A percentile compares a stretch with the other conserved stretches of the same genome.
Conservation (phyloP, 164 flowering plant genomes). For the Umbellularia californica region DNA sequence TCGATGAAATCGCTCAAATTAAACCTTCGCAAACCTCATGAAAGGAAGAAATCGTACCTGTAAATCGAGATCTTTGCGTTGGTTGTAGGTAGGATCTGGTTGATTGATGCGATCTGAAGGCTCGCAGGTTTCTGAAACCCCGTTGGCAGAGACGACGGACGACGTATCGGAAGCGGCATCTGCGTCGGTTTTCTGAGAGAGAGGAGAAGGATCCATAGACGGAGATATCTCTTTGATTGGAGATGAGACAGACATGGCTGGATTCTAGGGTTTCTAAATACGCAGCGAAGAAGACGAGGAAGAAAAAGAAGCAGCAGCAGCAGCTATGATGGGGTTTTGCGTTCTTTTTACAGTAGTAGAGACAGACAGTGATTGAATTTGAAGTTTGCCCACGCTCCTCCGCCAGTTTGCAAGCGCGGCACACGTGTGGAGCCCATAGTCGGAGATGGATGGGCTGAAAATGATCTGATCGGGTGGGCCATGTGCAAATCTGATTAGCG, state of each 20-base stretch:
- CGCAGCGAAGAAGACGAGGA: background rate
- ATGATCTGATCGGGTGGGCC: no score
- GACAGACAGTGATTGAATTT: background rate
- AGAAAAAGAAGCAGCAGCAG: background rate
- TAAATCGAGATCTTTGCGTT: conserved; percentile 15
- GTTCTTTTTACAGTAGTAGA: no score
- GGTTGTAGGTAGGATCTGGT: conserved; percentile 4
- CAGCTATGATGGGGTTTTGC: no score
- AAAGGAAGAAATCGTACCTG: conserved; percentile 8
- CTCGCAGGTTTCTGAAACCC: conserved; percentile 11
- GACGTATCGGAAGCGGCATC: conserved; percentile 23
- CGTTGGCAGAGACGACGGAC: conserved; percentile 5
- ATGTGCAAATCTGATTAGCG: no score
- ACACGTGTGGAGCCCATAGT: no score
- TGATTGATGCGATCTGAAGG: conserved; percentile 14
- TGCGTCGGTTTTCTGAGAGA: conserved; percentile 6
- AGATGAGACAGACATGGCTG: conserved; percentile 18
- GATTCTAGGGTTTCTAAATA: conserved; percentile 1
- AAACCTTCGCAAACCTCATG: background rate
- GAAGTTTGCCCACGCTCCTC: no score
- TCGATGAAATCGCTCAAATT: no score
- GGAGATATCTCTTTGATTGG: conserved; percentile 2
- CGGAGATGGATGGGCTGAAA: no score
- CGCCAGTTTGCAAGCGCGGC: no score
- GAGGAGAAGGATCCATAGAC: background rate